Evolutionary conservation across 1,139 yeast species (phyloP).

Genomic region (Magnusiomyces ingens): DNA sequence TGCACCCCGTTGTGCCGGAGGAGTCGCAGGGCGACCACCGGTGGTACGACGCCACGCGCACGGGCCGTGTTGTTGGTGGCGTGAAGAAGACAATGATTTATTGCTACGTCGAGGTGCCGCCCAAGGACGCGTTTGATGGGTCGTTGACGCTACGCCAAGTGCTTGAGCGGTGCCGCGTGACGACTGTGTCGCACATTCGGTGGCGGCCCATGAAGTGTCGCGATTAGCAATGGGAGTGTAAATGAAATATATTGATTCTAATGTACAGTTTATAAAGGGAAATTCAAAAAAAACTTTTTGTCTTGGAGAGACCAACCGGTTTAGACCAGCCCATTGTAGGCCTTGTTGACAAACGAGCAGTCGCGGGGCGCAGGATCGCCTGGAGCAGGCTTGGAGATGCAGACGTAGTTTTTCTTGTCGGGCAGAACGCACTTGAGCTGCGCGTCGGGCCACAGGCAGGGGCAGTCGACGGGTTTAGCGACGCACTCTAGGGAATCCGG

Average conservation of each 20-base stretch:
- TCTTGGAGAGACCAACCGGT: background rate
- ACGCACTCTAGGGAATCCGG: conserved; percentile 81
- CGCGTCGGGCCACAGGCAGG: conserved; percentile 83
- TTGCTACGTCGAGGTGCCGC: conserved; percentile 55
- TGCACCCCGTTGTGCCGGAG: conserved; percentile 40
- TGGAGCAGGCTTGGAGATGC: conserved; percentile 71
- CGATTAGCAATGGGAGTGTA: background rate
- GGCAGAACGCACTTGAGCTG: conserved; percentile 79
- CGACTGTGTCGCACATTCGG: background rate
- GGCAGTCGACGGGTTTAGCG: conserved; percentile 60
- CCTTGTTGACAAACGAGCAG: conserved; percentile 35
- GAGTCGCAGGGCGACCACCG: conserved; percentile 63
- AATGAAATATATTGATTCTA: background rate
- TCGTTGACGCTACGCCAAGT: background rate
- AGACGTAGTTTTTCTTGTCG: conserved; percentile 53
- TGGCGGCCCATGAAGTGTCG: background rate
- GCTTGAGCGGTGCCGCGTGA: background rate
- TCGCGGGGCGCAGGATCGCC: conserved; percentile 29
- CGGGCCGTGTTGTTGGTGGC: conserved; percentile 77
- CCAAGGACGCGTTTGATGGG: background rate
- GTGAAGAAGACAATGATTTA: conserved; percentile 75
- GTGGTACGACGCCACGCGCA: conserved; percentile 61
- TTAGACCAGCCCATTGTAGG: conserved; percentile 39
- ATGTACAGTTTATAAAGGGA: background rate
- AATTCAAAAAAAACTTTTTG: background rate